These are phyloP conservation scores for Protomyces macrosporus DNA, from an alignment of 1,139 yeast species.

Conservation along the genomic window DNA sequence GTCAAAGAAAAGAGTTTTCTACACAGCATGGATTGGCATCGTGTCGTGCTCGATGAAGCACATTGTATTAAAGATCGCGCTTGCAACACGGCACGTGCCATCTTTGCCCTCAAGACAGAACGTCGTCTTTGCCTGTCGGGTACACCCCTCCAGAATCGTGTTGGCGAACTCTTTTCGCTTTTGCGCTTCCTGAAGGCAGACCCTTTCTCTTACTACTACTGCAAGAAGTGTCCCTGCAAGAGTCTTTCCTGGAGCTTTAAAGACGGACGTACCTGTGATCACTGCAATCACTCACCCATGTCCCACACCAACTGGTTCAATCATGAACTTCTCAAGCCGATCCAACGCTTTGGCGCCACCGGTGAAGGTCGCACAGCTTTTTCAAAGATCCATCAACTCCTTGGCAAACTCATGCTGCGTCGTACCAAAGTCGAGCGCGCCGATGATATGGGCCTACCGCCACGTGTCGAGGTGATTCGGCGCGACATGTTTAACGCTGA, in stretches of 20 bases:
- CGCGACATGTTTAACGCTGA: constrained; percentile 85
- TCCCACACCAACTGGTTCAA: constrained; percentile 91
- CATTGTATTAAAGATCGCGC: constrained; percentile 94
- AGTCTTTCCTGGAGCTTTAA: constrained; percentile 77
- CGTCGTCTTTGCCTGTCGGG: constrained; percentile 91
- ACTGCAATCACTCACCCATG: constrained; percentile 89
- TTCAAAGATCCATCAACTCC: constrained; percentile 62
- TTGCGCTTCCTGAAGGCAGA: constrained; percentile 73
- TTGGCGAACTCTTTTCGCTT: constrained; percentile 91
- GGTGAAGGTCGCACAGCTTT: constrained; percentile 52
- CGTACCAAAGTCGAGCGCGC: constrained; percentile 94
- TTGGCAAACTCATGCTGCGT: constrained; percentile 79
- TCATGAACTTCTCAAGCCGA: constrained; percentile 87
- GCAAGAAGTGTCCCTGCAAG: constrained; percentile 82
- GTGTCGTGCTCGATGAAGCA: constrained; percentile 94
- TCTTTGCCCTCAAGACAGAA: constrained; percentile 61
- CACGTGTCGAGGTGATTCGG: constrained; percentile 82
- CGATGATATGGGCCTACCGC: constrained; percentile 94
- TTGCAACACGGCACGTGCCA: constrained; percentile 89
- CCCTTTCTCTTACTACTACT: constrained; percentile 83
- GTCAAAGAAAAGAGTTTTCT: constrained; percentile 72
- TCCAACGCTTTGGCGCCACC: constrained; percentile 82
- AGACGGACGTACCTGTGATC: constrained; percentile 75
- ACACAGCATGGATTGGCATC: constrained; percentile 69
- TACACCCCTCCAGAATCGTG: constrained; percentile 91